Base-by-base conservation (phyloP, 345 rosid species). In the Corchorus capsularis region DNA sequence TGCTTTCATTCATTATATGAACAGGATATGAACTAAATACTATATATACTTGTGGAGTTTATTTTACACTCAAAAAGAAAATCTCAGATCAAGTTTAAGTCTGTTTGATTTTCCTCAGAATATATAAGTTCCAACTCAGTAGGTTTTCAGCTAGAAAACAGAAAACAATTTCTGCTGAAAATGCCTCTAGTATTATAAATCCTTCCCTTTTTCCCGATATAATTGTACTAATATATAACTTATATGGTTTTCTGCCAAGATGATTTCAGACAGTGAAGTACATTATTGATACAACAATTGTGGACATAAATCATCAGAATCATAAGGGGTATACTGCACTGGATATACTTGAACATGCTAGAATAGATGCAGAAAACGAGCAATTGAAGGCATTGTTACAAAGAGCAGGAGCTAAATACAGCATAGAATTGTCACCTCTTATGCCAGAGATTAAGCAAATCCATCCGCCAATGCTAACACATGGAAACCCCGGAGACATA, bases 301-400 rank as follows among this genome's bases (percentile, higher is more conserved):
- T 15, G 22, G 68, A 63, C 47, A 37, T 63, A n/a, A 63, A 63
- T 63, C 68, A 63, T 8, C 68, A 37, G 47, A 63, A 63, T n/a
- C 13, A 13, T 41, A 15, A 15, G 9, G 47, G 68, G 16, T 10
- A 37, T 2, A 63, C 47, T 3, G 47, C 22, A 2, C 12, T 63
- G 6, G 68, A 45, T 22, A 66, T 20, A 53, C 53, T 35, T 3
- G 19, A 15, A 14, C 67, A 63, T 1, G 10, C 67, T 15, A 17
- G 19, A 32, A 3, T 4, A 5, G 20, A 34, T 63, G 7, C 46
- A 13, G 46, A 63, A 14, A 17, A 13, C 20, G 10, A 35, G 45
- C 41, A 13, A 4, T 34, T 63, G 45, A 63, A 63, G 46, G 67
- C 10, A 34, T 34, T 34, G 20, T 16, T 63, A 34, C 0, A 0